phyloP scores from a whole-genome alignment of 352 stramenopile species.

The Albugo laibachii region DNA sequence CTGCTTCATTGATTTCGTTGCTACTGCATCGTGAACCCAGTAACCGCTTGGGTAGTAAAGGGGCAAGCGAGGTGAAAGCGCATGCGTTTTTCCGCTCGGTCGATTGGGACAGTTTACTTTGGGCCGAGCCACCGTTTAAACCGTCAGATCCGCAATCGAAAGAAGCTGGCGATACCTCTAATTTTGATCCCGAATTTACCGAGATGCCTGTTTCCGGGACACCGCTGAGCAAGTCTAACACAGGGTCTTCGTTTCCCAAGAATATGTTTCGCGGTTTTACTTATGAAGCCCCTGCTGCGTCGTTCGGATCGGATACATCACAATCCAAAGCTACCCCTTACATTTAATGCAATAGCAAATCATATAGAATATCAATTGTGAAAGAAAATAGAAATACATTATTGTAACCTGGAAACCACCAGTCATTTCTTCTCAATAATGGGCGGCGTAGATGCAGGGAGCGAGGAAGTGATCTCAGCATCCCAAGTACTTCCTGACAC shows the following conservation, averaged over 20 bases:
- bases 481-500: slow-evolving; percentile 28
- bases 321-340: slow-evolving; percentile 74
- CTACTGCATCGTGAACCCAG: slow-evolving; percentile 71
- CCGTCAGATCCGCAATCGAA: slow-evolving; percentile 67
- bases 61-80: slow-evolving; percentile 56
- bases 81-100: slow-evolving; percentile 75
- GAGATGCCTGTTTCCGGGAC: slow-evolving; percentile 66
- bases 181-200: slow-evolving; percentile 83
- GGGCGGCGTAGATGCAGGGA: too few relatives aligned
- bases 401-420: too few relatives aligned
- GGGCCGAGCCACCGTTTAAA: slow-evolving; percentile 75
- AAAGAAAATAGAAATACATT: too few relatives aligned
- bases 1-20: slow-evolving; percentile 51
- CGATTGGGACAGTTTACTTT: slow-evolving; percentile 74
- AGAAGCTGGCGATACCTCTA: slow-evolving; percentile 71
- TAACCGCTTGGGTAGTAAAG: slow-evolving; percentile 63
- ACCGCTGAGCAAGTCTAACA: slow-evolving; percentile 46
- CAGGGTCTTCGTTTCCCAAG: slow-evolving; percentile 32
- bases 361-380: too few relatives aligned
- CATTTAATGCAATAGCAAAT: slow-evolving; percentile 32
- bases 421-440: too few relatives aligned
- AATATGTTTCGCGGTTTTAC: slow-evolving; percentile 79
- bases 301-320: slow-evolving; percentile 70
- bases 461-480: slow-evolving; percentile 9
- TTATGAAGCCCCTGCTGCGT: slow-evolving; percentile 66